Evolutionary conservation across 768 basidiomycete genomes (phyloP).

Genomic region (Suillus weaverae): DNA sequence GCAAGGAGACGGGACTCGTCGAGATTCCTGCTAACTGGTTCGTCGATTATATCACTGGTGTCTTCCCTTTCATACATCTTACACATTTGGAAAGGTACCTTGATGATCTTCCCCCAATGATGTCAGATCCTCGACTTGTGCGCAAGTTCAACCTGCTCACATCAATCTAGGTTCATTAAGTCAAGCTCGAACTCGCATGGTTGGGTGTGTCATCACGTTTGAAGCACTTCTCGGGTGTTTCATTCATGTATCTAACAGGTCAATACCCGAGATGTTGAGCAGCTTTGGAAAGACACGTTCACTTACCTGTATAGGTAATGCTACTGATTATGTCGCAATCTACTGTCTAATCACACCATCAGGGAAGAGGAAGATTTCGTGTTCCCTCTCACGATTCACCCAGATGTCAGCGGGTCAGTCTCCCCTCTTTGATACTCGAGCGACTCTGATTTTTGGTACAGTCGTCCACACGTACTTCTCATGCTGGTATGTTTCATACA

Average conservation of each 20-base stretch:
- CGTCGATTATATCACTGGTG: background rate
- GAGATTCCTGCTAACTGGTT: slow-evolving; percentile 74
- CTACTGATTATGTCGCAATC: background rate
- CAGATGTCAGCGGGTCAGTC: slow-evolving; percentile 67
- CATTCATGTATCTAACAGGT: slow-evolving; percentile 38
- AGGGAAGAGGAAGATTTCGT: slow-evolving; percentile 65
- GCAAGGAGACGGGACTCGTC: slow-evolving; percentile 61
- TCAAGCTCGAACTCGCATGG: slow-evolving; percentile 68
- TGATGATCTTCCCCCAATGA: slow-evolving; percentile 76
- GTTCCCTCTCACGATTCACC: slow-evolving; percentile 80
- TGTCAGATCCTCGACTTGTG: slow-evolving; percentile 37
- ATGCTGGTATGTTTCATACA: slow-evolving; percentile 54
- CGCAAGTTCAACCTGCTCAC: slow-evolving; percentile 5
- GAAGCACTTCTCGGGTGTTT: background rate
- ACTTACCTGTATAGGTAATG: slow-evolving; percentile 61
- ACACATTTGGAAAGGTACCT: slow-evolving; percentile 46
- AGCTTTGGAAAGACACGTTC: slow-evolving; percentile 77
- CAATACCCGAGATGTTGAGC: slow-evolving; percentile 63
- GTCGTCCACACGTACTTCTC: slow-evolving; percentile 67
- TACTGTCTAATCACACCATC: slow-evolving; percentile 2
- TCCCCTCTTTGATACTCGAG: slow-evolving; percentile 4
- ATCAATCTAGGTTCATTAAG: slow-evolving; percentile 61
- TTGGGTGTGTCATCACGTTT: slow-evolving; percentile 43
- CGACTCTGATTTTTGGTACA: slow-evolving; percentile 22
- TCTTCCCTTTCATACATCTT: background rate